A percentile compares a stretch with the other conserved stretches of the same genome.
These are phyloP conservation scores for Amaranthus hypochondriacus DNA, from an alignment of 148 eudicot genomes.

Conservation along the genomic window DNA sequence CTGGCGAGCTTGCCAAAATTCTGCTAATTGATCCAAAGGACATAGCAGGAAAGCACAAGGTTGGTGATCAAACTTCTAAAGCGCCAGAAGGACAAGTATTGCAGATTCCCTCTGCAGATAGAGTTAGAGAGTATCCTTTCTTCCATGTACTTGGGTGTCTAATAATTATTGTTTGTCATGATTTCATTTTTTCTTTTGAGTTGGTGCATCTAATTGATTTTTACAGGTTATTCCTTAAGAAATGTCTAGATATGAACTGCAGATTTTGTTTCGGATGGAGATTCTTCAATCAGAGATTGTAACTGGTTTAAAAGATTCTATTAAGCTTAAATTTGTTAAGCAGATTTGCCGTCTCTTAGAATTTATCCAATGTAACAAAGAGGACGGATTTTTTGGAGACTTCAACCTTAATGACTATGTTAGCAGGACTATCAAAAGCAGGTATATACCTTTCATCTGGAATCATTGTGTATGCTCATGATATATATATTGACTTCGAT, in stretches of 20 bases:
- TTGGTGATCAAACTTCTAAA: constrained; percentile 20
- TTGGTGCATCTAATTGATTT: constrained; percentile 1
- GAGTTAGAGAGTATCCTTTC: constrained; percentile 84
- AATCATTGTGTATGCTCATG: not conserved
- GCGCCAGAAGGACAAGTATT: constrained; percentile 17
- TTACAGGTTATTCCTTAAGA: constrained; percentile 38
- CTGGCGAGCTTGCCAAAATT: constrained; percentile 38
- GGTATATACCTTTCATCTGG: constrained; percentile 39
- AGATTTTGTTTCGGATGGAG: constrained; percentile 88
- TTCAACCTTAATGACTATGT: constrained; percentile 68
- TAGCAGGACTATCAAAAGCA: constrained; percentile 54
- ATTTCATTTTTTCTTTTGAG: not conserved
- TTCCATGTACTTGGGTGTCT: not conserved
- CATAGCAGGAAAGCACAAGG: constrained; percentile 43
- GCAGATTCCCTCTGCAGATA: constrained; percentile 28
- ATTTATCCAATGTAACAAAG: constrained; percentile 71
- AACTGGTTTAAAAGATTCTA: constrained; percentile 38
- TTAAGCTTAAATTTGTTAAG: constrained; percentile 65
- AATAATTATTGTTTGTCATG: not conserved
- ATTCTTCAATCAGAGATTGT: constrained; percentile 60
- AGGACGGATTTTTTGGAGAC: constrained; percentile 85
- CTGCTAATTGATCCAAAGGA: constrained; percentile 64
- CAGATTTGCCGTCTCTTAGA: constrained; percentile 77
- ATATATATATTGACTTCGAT: not conserved
- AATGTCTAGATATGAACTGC: constrained; percentile 64